Evolutionary conservation across 306 rosid species (phyloP), one percentile per base, ranked within the genome.

Genomic region (Argentina anserina): DNA sequence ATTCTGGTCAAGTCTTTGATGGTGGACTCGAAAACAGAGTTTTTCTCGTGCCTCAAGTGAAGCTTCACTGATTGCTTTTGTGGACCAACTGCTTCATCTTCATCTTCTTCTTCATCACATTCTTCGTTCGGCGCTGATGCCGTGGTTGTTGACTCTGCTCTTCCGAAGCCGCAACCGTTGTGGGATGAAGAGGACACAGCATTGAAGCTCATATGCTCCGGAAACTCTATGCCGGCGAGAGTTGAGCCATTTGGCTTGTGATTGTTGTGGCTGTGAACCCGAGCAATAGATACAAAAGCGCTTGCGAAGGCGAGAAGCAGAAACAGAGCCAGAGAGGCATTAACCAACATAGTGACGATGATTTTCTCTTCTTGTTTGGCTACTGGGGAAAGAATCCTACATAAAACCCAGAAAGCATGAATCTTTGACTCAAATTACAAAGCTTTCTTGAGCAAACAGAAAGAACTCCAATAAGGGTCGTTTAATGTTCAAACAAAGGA

Each of bases 1-100:
- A 91, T 91, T 86, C 99, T 87, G 59, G 82, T 76, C 18, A 77
- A 79, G 86, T 95, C 99, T 67, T 82, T 78, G 67, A 40, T 28
- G 25, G 92, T 87, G 79, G 70, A 87, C 77, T 89, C 87, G 34
- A 80, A 63, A 69, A 82, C 70, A 21, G 95, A 86, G 11, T 72
- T 69, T 59, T 79, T 87, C 0, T 81, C 71, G 80, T 76, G 91
- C 60, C 83, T 83, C 52, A 95, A 74, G 71, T 90, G 85, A 43
- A 95, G 85, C 83, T 91, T 95, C 84, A 91, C 78, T 5, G 84
- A 14, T 67, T 85, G 81, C 31, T 81, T 78, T n/a, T 70, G 74
- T 6, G 81, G 49, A 79, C 39, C 39, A 36, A 49, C 65, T 36
- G 59, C 67, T 56, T 80, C 79, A 40, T 50, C 78, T 5, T 60